Percentiles rank a stretch among this genome's conserved stretches.
phyloP scores from a whole-genome alignment of 495 filamentous ascomycete genomes.

The Penicillium pulvis region DNA sequence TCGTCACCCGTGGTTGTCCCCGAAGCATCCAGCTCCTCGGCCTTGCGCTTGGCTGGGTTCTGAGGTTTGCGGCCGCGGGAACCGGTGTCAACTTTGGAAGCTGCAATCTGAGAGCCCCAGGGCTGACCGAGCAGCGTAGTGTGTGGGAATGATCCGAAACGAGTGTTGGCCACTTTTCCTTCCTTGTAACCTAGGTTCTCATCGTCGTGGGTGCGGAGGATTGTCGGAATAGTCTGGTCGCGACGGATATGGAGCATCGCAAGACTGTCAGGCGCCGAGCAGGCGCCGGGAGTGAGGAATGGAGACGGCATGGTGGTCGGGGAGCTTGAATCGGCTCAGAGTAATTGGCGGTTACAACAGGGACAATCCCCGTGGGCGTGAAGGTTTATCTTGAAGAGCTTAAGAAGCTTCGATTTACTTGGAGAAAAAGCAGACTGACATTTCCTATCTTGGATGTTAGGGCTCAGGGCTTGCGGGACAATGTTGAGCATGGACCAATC shows the following conservation, averaged over 20 bases:
- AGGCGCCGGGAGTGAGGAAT: slow-evolving; percentile 66
- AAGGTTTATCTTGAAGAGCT: slow-evolving; percentile 6
- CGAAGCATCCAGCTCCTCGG: slow-evolving; percentile 41
- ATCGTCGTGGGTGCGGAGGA: slow-evolving; percentile 62
- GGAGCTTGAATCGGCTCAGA: not conserved
- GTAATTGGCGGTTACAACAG: not conserved
- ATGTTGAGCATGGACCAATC: slow-evolving; percentile 19
- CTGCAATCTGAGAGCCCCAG: slow-evolving; percentile 89
- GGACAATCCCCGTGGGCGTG: slow-evolving; percentile 1
- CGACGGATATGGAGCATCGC: slow-evolving; percentile 83
- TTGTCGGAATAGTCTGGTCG: slow-evolving; percentile 74
- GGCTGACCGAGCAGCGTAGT: slow-evolving; percentile 76
- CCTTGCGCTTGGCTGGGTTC: slow-evolving; percentile 52
- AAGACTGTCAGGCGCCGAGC: slow-evolving; percentile 57
- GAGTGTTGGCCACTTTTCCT: slow-evolving; percentile 85
- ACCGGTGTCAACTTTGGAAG: slow-evolving; percentile 87
- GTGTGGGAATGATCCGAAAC: slow-evolving; percentile 95
- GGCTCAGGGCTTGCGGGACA: slow-evolving; percentile 38
- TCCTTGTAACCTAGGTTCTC: slow-evolving; percentile 72
- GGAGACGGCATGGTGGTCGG: slow-evolving; percentile 55
- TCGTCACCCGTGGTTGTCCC: slow-evolving; percentile 28
- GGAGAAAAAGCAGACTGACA: slow-evolving; percentile 26
- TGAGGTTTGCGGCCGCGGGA: slow-evolving; percentile 62
- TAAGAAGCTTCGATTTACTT: slow-evolving; percentile 1
- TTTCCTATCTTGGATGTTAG: slow-evolving; percentile 29